Conservation (phyloP, 192 early-diverging fungal species). For the Backusella liffmaniae region DNA sequence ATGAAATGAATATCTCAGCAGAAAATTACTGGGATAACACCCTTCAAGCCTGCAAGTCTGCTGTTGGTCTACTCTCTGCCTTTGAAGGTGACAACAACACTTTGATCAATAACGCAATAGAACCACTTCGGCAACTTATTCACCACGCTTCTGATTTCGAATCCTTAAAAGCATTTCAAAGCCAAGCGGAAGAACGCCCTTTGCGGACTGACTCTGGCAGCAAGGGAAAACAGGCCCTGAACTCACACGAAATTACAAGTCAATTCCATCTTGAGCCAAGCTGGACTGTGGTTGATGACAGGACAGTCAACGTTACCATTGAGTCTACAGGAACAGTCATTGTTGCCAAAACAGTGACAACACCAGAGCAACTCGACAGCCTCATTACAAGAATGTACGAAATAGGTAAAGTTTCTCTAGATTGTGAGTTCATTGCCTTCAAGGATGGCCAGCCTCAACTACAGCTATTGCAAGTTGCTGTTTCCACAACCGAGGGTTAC, state of each 20-base stretch:
- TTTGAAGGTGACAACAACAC: not conserved
- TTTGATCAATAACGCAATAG: not conserved
- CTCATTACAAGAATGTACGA: not conserved
- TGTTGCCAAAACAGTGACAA: not conserved
- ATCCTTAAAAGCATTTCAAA: not conserved
- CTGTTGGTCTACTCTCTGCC: not conserved
- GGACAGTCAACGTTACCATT: not conserved
- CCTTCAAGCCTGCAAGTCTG: not conserved
- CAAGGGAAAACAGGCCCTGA: not conserved
- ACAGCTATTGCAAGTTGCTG: conserved; percentile 30
- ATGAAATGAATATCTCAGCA: not conserved
- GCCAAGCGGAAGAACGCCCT: not conserved
- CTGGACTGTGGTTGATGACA: not conserved
- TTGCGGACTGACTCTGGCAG: not conserved
- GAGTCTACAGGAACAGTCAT: not conserved
- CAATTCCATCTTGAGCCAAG: not conserved
- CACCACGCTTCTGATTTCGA: not conserved
- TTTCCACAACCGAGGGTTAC: conserved; percentile 21
- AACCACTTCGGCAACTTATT: not conserved
- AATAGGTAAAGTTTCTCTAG: not conserved
- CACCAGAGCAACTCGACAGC: not conserved
- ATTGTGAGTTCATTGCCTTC: conserved; percentile 33
- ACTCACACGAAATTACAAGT: not conserved
- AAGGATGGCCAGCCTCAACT: conserved; percentile 25
- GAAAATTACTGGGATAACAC: not conserved